Evolutionary conservation across 169 alveolate genomes (phyloP).

Genomic region (Nephromyces sp.): DNA sequence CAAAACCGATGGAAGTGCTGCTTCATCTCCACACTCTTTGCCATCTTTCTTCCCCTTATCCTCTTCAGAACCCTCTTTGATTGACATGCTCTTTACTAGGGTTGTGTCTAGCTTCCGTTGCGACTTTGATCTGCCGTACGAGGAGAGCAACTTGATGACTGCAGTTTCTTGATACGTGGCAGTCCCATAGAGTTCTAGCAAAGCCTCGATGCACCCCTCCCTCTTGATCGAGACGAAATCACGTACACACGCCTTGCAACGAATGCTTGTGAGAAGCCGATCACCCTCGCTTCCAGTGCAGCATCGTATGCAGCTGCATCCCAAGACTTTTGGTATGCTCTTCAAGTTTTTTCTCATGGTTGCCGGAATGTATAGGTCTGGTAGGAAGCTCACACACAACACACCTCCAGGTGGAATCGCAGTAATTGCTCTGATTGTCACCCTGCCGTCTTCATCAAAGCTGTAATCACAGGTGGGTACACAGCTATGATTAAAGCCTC

Average conservation of each 20-base stretch:
- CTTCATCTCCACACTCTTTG: no score
- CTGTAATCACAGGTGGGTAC: constrained; percentile 60
- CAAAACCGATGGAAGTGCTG: no score
- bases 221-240: constrained; percentile 45
- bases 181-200: no score
- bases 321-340: constrained; percentile 45
- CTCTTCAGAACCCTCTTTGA: not conserved
- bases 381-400: constrained; percentile 49
- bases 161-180: no score
- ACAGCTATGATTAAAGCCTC: constrained; percentile 64
- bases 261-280: constrained; percentile 48
- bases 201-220: constrained; percentile 9
- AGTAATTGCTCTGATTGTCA: constrained; percentile 62
- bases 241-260: constrained; percentile 51
- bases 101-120: no score
- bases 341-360: constrained; percentile 47
- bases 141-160: no score
- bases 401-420: constrained; percentile 62
- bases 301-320: constrained; percentile 62
- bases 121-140: no score
- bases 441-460: constrained; percentile 55
- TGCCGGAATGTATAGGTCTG: constrained; percentile 66
- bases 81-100: no score
- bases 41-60: not conserved
- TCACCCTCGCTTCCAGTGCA: constrained; percentile 53